Evolutionary conservation across 495 filamentous ascomycete genomes (phyloP), one percentile per base, ranked within the genome.

Genomic region (Penicillium crystallinum): DNA sequence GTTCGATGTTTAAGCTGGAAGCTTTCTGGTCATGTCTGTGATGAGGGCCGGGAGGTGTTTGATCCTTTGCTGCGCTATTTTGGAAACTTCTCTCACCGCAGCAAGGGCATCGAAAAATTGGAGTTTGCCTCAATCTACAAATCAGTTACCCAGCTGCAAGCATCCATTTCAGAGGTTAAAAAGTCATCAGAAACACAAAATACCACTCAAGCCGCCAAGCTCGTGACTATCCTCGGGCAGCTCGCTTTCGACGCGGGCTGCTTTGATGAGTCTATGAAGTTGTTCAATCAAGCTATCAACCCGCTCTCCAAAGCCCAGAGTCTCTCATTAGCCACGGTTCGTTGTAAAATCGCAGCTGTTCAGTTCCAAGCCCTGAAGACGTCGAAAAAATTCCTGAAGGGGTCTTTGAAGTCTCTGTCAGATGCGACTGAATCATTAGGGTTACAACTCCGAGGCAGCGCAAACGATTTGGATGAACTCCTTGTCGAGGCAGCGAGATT

Each of bases 1-100:
- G 75, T 82, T 29, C 81, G 88, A 6, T 66, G 81, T 14, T 68
- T 79, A 46, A 89, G 85, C 69, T 92, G 89, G 90, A 81, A 74
- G 31, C 43, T 91, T 29, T 81, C 83, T 4, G 75, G 77, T n/a
- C 90, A 93, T 62, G 57, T 81, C 18, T 82, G 77, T 14, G 79
- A 95, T 49, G 64, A 81, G 17, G 76, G 77, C 21, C 87, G 82
- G 61, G 89, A 95, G 23, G 63, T 95, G 44, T 65, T 85, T 42
- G 77, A 82, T 4, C 89, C 90, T 11, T 77, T 91, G 33, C 70
- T 78, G 4, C 80, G 82, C 34, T 92, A 82, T 52, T 64, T 92
- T 15, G 69, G 73, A 1, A 75, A 74, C 14, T 92, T 85, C 57
- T 67, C 76, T 34, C 75, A 85, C 39, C 77, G 84, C 12, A 73